Base-by-base conservation (phyloP, 2,329 filamentous ascomycete species). In the Beauveria caledonica region DNA sequence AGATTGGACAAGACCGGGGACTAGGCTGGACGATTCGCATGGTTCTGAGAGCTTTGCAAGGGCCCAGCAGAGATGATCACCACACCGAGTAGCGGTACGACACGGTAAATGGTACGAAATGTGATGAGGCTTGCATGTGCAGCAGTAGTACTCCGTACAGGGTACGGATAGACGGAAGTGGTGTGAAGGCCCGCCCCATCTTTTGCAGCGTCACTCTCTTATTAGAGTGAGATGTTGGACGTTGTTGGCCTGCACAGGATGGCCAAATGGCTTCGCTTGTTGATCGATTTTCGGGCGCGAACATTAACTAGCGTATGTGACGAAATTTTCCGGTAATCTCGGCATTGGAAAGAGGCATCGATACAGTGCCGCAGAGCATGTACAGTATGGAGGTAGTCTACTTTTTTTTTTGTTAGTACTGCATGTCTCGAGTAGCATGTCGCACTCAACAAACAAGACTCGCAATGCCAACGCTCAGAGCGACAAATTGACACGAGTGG, bases 41-140 rank as follows among this genome's bases (percentile, higher is more conserved):
- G 36, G 36, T 51, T 51, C 36, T 6, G 36, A 13, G 10, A 36
- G 29, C 36, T 25, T 44, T 44, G 56, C 23, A 27, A 15, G 42
- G 40, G 36, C 29, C 33, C 3, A 15, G 29, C 8, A 40, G 21
- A 39, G 39, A 25, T 51, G 46, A 52, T 52, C 46, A 44, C 51
- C 48, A 45, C 46, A 52, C 56, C 21, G 46, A 58, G 39, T 52
- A 58, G 46, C 56, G 56, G 21, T 58, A 25, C 56, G 48, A 25
- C 8, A 58, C 39, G 48, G 46, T 36, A 48, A 58, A 23, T 51
- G 56, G 56, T 25, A 33, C 5, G 23, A 15, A 27, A 51, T 51
- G 57, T 60, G 58, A 60, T 17, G 58, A 60, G 58, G 58, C 58
- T 60, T 60, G 58, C 58, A 54, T 46, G 36, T 46, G 27, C 50